phyloP scores from a whole-genome alignment of 352 stramenopile species.

The Globisporangium nagaii region DNA sequence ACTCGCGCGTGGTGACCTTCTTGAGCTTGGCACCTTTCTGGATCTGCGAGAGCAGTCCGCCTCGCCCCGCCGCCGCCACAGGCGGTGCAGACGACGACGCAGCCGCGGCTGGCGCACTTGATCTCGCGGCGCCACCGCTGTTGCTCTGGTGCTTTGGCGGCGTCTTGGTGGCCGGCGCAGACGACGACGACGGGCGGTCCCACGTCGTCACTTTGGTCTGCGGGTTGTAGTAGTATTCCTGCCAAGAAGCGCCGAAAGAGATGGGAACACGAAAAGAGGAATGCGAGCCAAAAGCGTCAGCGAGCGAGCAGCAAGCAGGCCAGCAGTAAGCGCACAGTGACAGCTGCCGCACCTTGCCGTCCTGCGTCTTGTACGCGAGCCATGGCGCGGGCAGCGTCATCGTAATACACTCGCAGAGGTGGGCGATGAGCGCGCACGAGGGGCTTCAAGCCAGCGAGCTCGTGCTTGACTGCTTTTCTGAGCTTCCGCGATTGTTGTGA shows the following conservation, averaged over 20 bases:
- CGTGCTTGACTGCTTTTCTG: neutral
- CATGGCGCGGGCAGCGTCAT: slow-evolving; percentile 82
- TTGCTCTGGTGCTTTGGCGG: slow-evolving; percentile 32
- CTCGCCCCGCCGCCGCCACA: slow-evolving; percentile 34
- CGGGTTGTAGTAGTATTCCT: slow-evolving; percentile 91
- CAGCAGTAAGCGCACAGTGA: too few species aligned
- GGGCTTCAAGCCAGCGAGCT: too few species aligned
- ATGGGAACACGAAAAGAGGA: neutral
- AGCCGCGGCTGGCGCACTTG: neutral
- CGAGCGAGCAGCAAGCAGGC: neutral
- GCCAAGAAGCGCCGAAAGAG: neutral
- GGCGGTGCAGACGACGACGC: slow-evolving; percentile 7
- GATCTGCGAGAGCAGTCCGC: slow-evolving; percentile 64
- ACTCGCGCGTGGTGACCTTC: slow-evolving; percentile 74
- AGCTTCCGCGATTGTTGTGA: too few species aligned
- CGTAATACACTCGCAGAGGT: neutral
- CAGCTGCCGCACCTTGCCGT: slow-evolving; percentile 61
- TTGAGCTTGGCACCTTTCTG: slow-evolving; percentile 66
- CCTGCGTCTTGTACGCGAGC: slow-evolving; percentile 82
- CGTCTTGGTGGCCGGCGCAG: slow-evolving; percentile 22
- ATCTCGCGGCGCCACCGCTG: slow-evolving; percentile 1
- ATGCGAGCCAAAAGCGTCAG: too few species aligned
- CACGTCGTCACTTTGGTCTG: slow-evolving; percentile 86
- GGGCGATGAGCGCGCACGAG: too few species aligned
- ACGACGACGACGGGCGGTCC: slow-evolving; percentile 39